Evolutionary conservation across 2,329 filamentous ascomycete species (phyloP), one percentile per base, ranked within the genome.

Genomic region (Neopestalotiopsis sp.): DNA sequence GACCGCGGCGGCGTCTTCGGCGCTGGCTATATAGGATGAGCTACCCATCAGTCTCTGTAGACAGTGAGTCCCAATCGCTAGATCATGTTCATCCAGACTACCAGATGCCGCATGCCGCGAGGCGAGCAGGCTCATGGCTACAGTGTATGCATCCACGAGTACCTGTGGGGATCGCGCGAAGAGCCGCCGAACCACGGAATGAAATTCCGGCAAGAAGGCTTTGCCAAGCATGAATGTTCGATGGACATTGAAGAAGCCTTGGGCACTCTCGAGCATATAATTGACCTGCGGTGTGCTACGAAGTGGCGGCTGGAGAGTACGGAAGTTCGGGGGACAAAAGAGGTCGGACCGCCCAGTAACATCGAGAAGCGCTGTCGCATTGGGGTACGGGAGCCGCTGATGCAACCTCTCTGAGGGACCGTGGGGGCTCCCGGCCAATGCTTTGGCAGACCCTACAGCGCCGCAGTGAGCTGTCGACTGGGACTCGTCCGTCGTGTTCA

Each of bases 81-180:
- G 24, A 34, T 65, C 61, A 14, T 60, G 49, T 38, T 49, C 49
- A n/a, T 65, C 49, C n/a, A 64, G 49, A 24, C 34, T 24, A 56
- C 28, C 4, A 6, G 62, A 61, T 32, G 52, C 28, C 63, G 58
- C 45, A 59, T 67, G 42, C 30, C 65, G 69, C n/a, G 38, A 32
- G 45, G 49, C 14, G 58, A 70, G n/a, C 59, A 57, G 52, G n/a
- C 58, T 59, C 10, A 70, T 60, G 20, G 64, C 58, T 6, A 66
- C 67, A n/a, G 42, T 20, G 42, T 70, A 70, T 32, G 59, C 64
- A 34, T 69, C 69, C n/a, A 67, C 65, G 4, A 70, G 57, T n/a
- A 67, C 20, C 20, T 60, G 64, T 38, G 67, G 67, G 14, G 69
- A 67, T 20, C 56, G 67, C 13, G 56, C 28, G 64, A 69, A 69